These are phyloP conservation scores for Cercospora sp. DNA, from an alignment of 2,329 filamentous ascomycete genomes.

Conservation along the genomic window DNA sequence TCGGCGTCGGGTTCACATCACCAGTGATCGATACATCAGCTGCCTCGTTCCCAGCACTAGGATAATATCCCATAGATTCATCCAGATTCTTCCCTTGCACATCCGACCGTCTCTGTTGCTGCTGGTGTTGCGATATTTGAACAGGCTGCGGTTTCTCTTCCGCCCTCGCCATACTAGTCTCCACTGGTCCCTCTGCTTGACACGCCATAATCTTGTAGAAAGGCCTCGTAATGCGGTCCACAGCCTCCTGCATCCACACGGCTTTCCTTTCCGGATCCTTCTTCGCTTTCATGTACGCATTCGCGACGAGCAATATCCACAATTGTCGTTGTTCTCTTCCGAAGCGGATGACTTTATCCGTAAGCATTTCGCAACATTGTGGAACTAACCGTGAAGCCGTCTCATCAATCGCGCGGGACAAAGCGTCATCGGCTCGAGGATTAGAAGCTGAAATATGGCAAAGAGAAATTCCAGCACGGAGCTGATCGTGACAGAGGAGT, in stretches of 20 bases:
- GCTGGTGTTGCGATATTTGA: background rate
- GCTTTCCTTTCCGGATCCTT: slow-evolving; percentile 28
- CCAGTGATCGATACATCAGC: slow-evolving; percentile 6
- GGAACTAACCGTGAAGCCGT: slow-evolving; percentile 27
- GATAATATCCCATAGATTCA: slow-evolving; percentile 14
- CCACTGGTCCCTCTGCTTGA: slow-evolving; percentile 28
- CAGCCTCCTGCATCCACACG: slow-evolving; percentile 37
- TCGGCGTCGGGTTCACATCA: background rate
- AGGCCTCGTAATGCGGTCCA: slow-evolving; percentile 33
- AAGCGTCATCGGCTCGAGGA: slow-evolving; percentile 27
- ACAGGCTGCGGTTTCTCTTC: background rate
- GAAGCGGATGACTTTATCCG: slow-evolving; percentile 34
- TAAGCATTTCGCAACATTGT: slow-evolving; percentile 33
- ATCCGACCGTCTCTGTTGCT: background rate
- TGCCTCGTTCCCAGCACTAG: background rate
- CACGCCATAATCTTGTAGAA: slow-evolving; percentile 39
- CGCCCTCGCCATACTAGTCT: background rate
- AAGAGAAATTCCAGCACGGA: slow-evolving; percentile 34
- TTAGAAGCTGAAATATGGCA: slow-evolving; percentile 32
- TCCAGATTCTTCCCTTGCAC: background rate
- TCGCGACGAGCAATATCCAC: slow-evolving; percentile 35
- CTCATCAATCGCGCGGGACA: slow-evolving; percentile 29
- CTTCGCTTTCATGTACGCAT: slow-evolving; percentile 32
- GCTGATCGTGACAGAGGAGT: slow-evolving; percentile 34
- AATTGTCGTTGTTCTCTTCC: slow-evolving; percentile 36